Evolutionary conservation across 768 basidiomycete species (phyloP).

Genomic region (Sutorius australiensis): DNA sequence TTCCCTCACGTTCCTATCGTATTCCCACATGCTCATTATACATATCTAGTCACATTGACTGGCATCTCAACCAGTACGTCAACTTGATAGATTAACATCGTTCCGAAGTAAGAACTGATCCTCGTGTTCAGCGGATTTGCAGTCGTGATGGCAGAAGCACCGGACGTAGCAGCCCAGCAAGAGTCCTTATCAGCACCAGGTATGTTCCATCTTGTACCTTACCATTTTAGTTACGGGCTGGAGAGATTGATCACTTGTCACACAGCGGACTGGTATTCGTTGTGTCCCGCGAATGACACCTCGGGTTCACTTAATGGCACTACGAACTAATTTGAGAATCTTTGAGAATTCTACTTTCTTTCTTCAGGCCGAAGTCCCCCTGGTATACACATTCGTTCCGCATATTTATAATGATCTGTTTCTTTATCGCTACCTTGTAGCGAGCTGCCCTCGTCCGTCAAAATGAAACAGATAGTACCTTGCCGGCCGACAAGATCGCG

Average conservation of each 20-base stretch:
- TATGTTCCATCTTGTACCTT: neutral
- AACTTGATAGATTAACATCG: neutral
- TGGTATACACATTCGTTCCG: no score
- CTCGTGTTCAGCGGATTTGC: conserved; percentile 23
- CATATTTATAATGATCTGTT: no score
- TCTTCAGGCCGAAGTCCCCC: no score
- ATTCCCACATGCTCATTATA: neutral
- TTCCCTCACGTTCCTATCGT: neutral
- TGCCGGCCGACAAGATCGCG: no score
- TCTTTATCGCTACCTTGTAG: no score
- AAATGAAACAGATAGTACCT: no score
- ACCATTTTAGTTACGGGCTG: no score
- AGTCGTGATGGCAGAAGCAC: conserved; percentile 29
- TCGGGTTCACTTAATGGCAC: neutral
- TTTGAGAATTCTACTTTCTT: no score
- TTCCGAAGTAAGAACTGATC: neutral
- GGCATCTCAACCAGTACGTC: conserved; percentile 28
- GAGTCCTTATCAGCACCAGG: conserved; percentile 17
- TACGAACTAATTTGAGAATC: no score
- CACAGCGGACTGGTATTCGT: conserved; percentile 18
- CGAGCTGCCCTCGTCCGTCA: no score
- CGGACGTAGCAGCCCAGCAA: conserved; percentile 2
- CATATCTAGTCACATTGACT: conserved; percentile 26
- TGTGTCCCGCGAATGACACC: conserved; percentile 11
- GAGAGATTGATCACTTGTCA: neutral